Conservation (phyloP, 1,284 basidiomycete genomes). For the Porphyrellus sp. region DNA sequence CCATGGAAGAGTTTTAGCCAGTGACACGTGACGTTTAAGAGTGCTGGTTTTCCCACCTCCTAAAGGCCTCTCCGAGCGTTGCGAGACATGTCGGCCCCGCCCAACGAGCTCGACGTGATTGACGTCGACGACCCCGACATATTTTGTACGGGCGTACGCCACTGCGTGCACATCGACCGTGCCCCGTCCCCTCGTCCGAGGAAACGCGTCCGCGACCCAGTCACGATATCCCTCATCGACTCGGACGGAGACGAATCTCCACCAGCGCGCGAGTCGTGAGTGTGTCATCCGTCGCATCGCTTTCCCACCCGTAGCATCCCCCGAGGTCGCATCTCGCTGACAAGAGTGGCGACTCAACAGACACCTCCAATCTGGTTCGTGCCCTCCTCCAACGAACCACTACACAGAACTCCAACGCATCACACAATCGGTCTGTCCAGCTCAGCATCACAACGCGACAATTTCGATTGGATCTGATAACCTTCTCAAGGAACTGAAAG, state of each 20-base stretch:
- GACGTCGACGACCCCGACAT: constrained; percentile 30
- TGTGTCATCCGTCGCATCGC: neutral
- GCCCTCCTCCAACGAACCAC: neutral
- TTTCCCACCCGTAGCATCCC: neutral
- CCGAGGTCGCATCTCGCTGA: neutral
- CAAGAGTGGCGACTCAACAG: neutral
- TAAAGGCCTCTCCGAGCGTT: neutral
- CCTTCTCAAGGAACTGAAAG: constrained; percentile 22
- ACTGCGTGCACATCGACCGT: constrained; percentile 17
- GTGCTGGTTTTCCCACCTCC: constrained; percentile 5
- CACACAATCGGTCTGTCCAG: constrained; percentile 23
- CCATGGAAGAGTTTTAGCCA: no score
- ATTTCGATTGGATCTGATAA: constrained; percentile 19
- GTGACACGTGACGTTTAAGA: constrained; percentile 13
- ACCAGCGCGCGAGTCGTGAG: constrained; percentile 16
- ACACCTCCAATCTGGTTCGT: neutral
- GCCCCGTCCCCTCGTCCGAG: constrained; percentile 8
- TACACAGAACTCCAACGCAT: constrained; percentile 27
- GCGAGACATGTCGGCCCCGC: constrained; percentile 7
- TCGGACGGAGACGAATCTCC: constrained; percentile 16
- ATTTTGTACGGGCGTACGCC: constrained; percentile 19
- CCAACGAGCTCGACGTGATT: constrained; percentile 21
- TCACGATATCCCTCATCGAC: constrained; percentile 21
- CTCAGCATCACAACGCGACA: neutral
- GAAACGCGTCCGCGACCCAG: constrained; percentile 12